These are phyloP conservation scores for Pythium vanterpoolii DNA, from an alignment of 352 stramenopile genomes.

Conservation along the genomic window DNA sequence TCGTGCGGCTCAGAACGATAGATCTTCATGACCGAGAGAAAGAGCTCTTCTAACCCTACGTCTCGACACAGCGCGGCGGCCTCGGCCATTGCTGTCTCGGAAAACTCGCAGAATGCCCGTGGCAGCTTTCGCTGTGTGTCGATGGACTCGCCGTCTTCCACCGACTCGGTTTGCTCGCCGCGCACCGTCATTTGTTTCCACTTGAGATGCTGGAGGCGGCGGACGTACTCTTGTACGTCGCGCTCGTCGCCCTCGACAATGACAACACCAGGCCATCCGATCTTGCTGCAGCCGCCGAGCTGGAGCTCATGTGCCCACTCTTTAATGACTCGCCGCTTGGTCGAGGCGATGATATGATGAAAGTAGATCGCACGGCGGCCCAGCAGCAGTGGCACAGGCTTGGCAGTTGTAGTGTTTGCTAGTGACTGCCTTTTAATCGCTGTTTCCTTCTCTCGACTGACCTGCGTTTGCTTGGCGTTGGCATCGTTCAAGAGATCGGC, in stretches of 20 bases:
- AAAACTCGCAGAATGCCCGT: constrained; percentile 51
- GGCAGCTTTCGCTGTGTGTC: constrained; percentile 40
- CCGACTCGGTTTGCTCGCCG: constrained; percentile 54
- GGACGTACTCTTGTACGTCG: constrained; percentile 65
- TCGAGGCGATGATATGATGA: constrained; percentile 78
- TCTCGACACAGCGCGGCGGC: constrained; percentile 47
- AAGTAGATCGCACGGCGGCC: constrained; percentile 79
- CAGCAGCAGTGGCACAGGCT: constrained; percentile 17
- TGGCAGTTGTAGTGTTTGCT: background rate
- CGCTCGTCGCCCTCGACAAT: constrained; percentile 61
- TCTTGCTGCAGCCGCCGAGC: constrained; percentile 75
- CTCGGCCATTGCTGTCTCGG: constrained; percentile 60
- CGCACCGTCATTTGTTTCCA: constrained; percentile 85
- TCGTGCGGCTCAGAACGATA: constrained; percentile 26
- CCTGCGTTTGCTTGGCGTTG: background rate
- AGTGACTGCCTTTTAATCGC: background rate
- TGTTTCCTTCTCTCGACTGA: background rate
- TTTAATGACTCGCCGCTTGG: constrained; percentile 65
- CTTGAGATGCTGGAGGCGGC: constrained; percentile 60
- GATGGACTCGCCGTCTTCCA: constrained; percentile 9
- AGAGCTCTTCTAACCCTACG: constrained; percentile 57
- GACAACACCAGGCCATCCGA: constrained; percentile 79
- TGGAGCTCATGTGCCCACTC: constrained; percentile 68
- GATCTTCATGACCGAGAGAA: constrained; percentile 82
- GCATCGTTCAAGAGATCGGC: constrained; percentile 34